Percentiles rank a stretch among this genome's conserved stretches.
These are phyloP conservation scores for Alternaria panax DNA, from an alignment of 2,329 filamentous ascomycete genomes.

Conservation along the genomic window DNA sequence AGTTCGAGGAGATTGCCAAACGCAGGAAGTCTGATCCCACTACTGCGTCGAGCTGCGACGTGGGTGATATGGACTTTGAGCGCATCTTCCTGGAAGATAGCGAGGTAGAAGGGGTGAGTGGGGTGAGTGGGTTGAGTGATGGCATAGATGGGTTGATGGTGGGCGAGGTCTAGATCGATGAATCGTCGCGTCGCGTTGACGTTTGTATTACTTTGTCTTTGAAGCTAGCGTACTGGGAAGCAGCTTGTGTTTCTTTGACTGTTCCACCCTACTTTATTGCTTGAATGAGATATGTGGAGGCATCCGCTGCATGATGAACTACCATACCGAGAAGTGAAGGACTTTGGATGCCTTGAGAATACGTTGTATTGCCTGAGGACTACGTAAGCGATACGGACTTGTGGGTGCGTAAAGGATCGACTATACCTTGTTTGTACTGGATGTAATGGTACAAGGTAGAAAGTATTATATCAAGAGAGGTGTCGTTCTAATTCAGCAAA, in stretches of 20 bases:
- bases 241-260: not conserved
- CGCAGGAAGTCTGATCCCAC: conserved; percentile 1
- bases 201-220: not conserved
- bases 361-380: not conserved
- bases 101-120: conserved; percentile 9
- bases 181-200: not conserved
- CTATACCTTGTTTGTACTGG: not conserved
- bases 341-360: not conserved
- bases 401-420: not conserved
- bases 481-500: not conserved
- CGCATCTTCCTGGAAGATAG: conserved; percentile 26
- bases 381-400: not conserved
- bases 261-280: not conserved
- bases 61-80: conserved; percentile 26
- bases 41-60: conserved; percentile 4
- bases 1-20: conserved; percentile 17
- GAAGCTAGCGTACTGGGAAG: not conserved
- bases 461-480: not conserved
- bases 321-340: not conserved
- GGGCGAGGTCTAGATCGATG: not conserved
- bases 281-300: not conserved
- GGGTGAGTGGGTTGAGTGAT: conserved; percentile 9
- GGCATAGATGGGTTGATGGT: conserved; percentile 6
- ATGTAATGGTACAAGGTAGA: not conserved
- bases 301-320: not conserved